These are phyloP conservation scores for Dictyostelium purpureum DNA, from an alignment of 78 protist species.

Conservation along the genomic window DNA sequence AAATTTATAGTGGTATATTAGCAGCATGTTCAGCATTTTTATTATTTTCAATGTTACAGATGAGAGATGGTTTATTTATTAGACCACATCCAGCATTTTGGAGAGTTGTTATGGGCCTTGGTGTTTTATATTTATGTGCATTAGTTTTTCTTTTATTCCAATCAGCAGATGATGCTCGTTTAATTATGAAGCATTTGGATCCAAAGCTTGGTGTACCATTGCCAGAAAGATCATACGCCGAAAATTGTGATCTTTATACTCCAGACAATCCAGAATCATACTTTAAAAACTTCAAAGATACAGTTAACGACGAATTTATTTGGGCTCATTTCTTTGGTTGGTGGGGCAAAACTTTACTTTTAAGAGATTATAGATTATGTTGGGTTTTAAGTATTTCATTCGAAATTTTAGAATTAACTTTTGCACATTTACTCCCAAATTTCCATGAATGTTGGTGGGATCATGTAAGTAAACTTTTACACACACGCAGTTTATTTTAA, in stretches of 20 bases:
- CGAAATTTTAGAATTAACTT: conserved; percentile 89
- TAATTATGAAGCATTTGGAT: conserved; percentile 71
- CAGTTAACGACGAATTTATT: conserved; percentile 86
- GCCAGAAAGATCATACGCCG: conserved; percentile 89
- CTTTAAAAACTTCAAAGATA: conserved; percentile 35
- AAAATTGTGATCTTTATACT: conserved; percentile 84
- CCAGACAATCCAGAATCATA: conserved; percentile 76
- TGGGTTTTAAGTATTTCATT: conserved; percentile 77
- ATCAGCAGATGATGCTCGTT: conserved; percentile 76
- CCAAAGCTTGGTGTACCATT: conserved; percentile 66
- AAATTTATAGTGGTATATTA: conserved; percentile 76
- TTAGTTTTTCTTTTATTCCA: conserved; percentile 88
- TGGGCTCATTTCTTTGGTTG: conserved; percentile 94
- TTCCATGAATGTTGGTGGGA: conserved; percentile 97
- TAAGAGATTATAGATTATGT: conserved; percentile 78
- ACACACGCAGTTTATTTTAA: neutral
- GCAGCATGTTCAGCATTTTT: conserved; percentile 79
- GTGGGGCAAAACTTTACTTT: conserved; percentile 85
- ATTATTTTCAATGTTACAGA: conserved; percentile 72
- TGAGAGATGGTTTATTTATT: conserved; percentile 85
- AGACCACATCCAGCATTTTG: conserved; percentile 96
- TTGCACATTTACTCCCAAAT: conserved; percentile 88
- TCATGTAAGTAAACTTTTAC: conserved; percentile 62
- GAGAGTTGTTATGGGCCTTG: conserved; percentile 87
- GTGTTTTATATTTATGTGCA: conserved; percentile 84